Conservation (phyloP, 2,329 filamentous ascomycete genomes). For the Xylariaceae sp. region DNA sequence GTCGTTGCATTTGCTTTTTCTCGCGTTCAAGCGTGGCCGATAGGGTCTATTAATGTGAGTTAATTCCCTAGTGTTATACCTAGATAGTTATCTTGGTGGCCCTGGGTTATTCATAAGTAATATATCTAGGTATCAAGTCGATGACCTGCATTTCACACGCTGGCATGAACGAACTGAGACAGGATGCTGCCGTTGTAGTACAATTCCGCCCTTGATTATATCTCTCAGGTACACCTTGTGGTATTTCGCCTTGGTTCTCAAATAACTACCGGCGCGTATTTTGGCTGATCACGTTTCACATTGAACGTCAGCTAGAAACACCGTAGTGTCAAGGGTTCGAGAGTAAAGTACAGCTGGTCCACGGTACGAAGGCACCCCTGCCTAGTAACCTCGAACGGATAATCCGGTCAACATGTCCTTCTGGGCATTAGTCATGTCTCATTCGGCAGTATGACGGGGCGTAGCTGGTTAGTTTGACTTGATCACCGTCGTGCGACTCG, state of each 20-base stretch:
- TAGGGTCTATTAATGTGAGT: too few species aligned
- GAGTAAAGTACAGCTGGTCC: neutral
- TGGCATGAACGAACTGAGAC: too few species aligned
- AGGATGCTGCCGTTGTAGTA: too few species aligned
- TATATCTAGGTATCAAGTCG: too few species aligned
- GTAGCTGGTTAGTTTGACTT: neutral
- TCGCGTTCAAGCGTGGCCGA: too few species aligned
- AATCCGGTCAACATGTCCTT: neutral
- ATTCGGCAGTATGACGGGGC: neutral
- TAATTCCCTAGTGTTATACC: too few species aligned
- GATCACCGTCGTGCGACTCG: neutral
- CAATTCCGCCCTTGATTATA: neutral
- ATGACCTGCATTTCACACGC: too few species aligned
- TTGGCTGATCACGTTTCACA: neutral
- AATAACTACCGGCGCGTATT: neutral
- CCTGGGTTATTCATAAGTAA: too few species aligned
- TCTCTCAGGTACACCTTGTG: neutral
- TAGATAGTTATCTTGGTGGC: too few species aligned
- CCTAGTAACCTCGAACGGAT: neutral
- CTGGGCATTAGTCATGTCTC: slow-evolving; percentile 3
- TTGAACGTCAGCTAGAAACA: neutral
- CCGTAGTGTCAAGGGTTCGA: too few species aligned
- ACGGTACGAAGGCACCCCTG: neutral
- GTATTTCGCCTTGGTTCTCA: too few species aligned
- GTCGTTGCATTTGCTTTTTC: too few species aligned